Conservation (phyloP, 2,329 filamentous ascomycete genomes). For the Microdochium nivale region DNA sequence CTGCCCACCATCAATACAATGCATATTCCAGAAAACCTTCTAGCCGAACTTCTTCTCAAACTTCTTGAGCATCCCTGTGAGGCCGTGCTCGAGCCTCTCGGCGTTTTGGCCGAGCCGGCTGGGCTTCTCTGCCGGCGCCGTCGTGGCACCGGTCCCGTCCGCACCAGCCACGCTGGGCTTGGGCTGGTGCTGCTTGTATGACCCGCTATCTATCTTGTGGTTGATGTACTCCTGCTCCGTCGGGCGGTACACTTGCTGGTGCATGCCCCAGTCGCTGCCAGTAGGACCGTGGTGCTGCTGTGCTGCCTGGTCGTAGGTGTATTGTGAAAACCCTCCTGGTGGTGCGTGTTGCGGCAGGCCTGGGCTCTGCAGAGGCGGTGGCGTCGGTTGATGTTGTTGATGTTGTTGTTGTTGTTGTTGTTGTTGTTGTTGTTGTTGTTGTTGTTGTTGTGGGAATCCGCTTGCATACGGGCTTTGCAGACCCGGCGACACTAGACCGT, state of each 20-base stretch:
- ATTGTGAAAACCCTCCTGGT: constrained; percentile 48
- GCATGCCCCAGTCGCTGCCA: constrained; percentile 45
- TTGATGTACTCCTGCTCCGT: constrained; percentile 47
- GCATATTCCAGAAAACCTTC: too few relatives aligned
- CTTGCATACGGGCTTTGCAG: constrained; percentile 34
- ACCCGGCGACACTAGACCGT: constrained; percentile 28
- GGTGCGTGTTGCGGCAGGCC: constrained; percentile 31
- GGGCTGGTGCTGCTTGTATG: constrained; percentile 11
- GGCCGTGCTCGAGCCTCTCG: constrained; percentile 58
- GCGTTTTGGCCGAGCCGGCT: constrained; percentile 56
- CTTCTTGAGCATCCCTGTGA: constrained; percentile 66
- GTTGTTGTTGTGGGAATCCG: constrained; percentile 30
- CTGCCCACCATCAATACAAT: too few relatives aligned
- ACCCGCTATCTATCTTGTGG: constrained; percentile 25
- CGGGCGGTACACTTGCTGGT: constrained; percentile 62
- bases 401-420: constrained; percentile 7
- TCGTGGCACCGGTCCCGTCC: not conserved
- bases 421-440: constrained; percentile 7
- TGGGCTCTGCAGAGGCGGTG: constrained; percentile 18
- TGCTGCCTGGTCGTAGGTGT: constrained; percentile 25
- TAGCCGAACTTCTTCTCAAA: constrained; percentile 67
- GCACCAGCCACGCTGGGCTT: constrained; percentile 19
- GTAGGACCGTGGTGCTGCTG: not conserved
- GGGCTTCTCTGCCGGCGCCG: constrained; percentile 18
- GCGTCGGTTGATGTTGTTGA: constrained; percentile 18